phyloP scores from a whole-genome alignment of 805 yeast species.

The Candida mattraensis region DNA sequence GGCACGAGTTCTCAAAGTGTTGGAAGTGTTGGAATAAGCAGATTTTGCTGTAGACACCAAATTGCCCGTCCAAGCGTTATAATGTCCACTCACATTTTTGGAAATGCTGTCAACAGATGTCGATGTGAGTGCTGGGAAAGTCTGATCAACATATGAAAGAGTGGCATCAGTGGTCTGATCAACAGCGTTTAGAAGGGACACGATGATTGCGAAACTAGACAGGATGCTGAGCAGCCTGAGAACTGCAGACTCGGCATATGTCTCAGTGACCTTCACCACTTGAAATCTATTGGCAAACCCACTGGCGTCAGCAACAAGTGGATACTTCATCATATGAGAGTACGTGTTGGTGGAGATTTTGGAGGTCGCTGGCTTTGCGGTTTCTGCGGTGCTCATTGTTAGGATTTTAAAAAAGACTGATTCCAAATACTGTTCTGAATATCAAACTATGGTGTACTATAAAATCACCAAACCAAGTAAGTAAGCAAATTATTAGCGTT shows the following conservation, averaged over 20 bases:
- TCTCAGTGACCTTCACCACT: conserved; percentile 17
- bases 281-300: conserved; percentile 18
- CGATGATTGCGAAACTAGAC: conserved; percentile 20
- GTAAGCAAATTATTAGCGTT: too few species aligned
- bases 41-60: conserved; percentile 15
- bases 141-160: conserved; percentile 30
- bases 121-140: conserved; percentile 30
- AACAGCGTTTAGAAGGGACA: conserved; percentile 18
- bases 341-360: conserved; percentile 18
- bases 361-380: conserved; percentile 8
- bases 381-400: conserved; percentile 11
- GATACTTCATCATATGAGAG: conserved; percentile 33
- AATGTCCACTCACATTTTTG: conserved; percentile 8
- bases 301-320: conserved; percentile 29
- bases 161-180: conserved; percentile 26
- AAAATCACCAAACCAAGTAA: too few species aligned
- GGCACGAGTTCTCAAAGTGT: conserved; percentile 13
- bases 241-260: conserved; percentile 16
- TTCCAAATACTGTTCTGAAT: neutral
- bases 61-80: conserved; percentile 12
- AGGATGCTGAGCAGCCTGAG: conserved; percentile 15
- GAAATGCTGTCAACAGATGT: conserved; percentile 19
- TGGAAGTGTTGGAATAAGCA: conserved; percentile 11
- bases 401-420: neutral
- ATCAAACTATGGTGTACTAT: too few species aligned